A percentile compares a stretch with the other conserved stretches of the same genome.
These are phyloP conservation scores for Testicularia cyperi DNA, from an alignment of 1,284 basidiomycete species.

Conservation along the genomic window DNA sequence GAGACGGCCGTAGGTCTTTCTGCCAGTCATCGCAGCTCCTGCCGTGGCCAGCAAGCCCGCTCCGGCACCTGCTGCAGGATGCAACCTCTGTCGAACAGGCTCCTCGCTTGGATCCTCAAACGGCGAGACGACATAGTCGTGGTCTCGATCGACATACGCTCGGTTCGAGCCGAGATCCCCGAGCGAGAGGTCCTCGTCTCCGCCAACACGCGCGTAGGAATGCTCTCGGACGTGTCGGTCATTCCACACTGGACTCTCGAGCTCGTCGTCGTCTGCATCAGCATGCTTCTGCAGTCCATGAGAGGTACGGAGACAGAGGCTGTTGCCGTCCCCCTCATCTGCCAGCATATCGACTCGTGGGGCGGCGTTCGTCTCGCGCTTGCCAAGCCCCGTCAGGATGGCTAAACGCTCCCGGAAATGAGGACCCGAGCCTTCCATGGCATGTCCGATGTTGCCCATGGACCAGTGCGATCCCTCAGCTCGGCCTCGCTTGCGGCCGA, in stretches of 20 bases:
- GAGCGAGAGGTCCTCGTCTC: constrained; percentile 18
- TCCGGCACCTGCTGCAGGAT: neutral
- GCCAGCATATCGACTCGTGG: constrained; percentile 57
- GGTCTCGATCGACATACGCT: neutral
- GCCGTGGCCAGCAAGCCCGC: neutral
- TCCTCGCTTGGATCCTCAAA: constrained; percentile 32
- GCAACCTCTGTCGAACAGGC: too few species aligned
- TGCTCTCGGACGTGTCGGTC: constrained; percentile 15
- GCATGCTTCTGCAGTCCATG: too few species aligned
- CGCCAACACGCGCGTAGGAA: constrained; percentile 19
- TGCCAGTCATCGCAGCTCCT: neutral
- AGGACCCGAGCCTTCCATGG: constrained; percentile 50
- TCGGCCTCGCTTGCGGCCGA: constrained; percentile 15
- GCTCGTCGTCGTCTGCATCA: constrained; percentile 24
- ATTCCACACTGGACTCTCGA: constrained; percentile 7
- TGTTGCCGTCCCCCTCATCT: constrained; percentile 41
- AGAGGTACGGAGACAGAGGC: constrained; percentile 4
- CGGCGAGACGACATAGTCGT: constrained; percentile 36
- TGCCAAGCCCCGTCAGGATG: constrained; percentile 40
- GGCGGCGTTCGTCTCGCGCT: constrained; percentile 8
- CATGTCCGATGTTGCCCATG: constrained; percentile 45
- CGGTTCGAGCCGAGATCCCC: constrained; percentile 31
- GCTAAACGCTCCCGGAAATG: constrained; percentile 46
- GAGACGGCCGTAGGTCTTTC: constrained; percentile 13
- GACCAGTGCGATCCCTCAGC: constrained; percentile 24